Evolutionary conservation across 257 asterid species (phyloP).

Genomic region (Lycium barbarum): DNA sequence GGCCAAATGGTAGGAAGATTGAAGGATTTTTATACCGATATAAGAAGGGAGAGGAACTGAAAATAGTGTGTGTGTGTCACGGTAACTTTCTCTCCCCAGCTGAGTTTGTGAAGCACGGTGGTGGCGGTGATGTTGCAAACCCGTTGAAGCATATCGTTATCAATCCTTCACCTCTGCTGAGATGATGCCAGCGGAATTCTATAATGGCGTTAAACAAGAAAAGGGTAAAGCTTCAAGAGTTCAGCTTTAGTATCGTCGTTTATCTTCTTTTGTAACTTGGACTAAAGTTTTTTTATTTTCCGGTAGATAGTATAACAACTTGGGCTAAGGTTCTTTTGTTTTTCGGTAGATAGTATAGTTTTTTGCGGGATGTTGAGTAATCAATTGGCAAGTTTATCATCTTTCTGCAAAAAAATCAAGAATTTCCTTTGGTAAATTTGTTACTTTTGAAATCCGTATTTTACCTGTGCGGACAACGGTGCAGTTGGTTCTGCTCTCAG

Average conservation of each 20-base stretch:
- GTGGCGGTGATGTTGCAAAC: conserved; percentile 70
- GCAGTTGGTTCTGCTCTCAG: not conserved
- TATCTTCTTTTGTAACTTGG: conserved; percentile 25
- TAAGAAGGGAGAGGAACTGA: conserved; percentile 75
- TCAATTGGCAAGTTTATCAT: not conserved
- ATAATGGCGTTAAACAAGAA: not conserved
- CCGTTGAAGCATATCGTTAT: conserved; percentile 79
- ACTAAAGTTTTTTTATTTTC: not conserved
- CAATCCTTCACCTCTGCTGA: conserved; percentile 58
- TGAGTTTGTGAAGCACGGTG: conserved; percentile 78
- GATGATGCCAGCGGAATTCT: not conserved
- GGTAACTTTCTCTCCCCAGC: conserved; percentile 79
- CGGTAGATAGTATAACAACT: not conserved
- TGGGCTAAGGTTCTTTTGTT: too few species aligned
- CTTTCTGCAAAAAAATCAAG: not conserved
- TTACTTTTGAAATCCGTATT: not conserved
- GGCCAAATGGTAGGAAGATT: conserved; percentile 57
- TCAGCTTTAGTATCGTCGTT: conserved; percentile 18
- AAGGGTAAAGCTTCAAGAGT: not conserved
- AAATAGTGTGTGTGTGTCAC: conserved; percentile 84
- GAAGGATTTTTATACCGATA: conserved; percentile 77
- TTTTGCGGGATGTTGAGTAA: not conserved
- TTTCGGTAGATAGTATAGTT: too few species aligned
- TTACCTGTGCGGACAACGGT: not conserved
- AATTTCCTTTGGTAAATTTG: not conserved